Percentiles rank a stretch among this genome's conserved stretches.
These are phyloP conservation scores for Saprolegnia diclina DNA, from an alignment of 352 stramenopile species.

Conservation along the genomic window DNA sequence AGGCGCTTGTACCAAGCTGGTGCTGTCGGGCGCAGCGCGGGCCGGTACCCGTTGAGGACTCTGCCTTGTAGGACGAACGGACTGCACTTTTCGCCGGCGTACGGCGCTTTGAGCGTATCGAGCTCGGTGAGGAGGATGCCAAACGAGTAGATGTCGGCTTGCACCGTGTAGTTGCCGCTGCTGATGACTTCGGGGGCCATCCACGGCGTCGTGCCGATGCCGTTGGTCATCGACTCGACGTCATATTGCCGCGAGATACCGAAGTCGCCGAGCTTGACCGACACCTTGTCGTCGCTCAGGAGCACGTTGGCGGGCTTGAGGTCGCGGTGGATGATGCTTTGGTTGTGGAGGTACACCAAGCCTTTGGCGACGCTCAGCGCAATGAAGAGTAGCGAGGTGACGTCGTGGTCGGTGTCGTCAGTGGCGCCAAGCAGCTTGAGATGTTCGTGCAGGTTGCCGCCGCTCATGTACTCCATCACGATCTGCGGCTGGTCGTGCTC, in stretches of 20 bases:
- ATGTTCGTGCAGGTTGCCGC: conserved; percentile 68
- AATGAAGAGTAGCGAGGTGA: conserved; percentile 40
- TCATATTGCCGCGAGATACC: background rate
- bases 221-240: conserved; percentile 1
- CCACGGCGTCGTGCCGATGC: conserved; percentile 11
- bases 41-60: too few species aligned
- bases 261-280: conserved; percentile 11
- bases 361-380: conserved; percentile 68
- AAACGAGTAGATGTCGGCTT: conserved; percentile 17
- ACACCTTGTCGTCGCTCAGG: conserved; percentile 37
- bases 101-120: too few species aligned
- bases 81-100: too few species aligned
- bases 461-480: conserved; percentile 77
- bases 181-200: conserved; percentile 18
- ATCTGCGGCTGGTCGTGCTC: conserved; percentile 62
- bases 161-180: conserved; percentile 15
- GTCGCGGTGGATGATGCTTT: conserved; percentile 68
- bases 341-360: conserved; percentile 63
- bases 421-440: conserved; percentile 59
- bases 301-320: conserved; percentile 78
- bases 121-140: too few species aligned
- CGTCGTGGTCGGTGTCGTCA: conserved; percentile 34
- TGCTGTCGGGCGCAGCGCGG: too few species aligned
- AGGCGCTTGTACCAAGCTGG: too few species aligned
- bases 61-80: too few species aligned